Evolutionary conservation across 2,329 filamentous ascomycete species (phyloP), one percentile per base, ranked within the genome.

Genomic region (Diaporthe ampelina): DNA sequence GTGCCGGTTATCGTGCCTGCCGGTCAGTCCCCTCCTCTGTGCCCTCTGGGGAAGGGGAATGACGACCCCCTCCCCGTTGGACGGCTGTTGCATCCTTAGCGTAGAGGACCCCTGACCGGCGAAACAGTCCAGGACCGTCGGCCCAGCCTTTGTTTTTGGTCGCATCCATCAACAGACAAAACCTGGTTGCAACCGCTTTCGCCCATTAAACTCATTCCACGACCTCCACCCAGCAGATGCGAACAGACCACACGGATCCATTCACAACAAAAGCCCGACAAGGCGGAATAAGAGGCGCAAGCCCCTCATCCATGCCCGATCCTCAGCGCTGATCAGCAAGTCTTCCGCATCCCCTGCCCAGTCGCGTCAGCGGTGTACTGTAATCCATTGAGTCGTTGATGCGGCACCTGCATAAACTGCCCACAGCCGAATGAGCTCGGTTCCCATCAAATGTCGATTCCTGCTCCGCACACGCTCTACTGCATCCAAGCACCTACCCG

Each of bases 121-220:
- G 63, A 68, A 40, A 54, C 63, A 43, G n/a, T 40, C 32, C 63
- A 68, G 63, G 32, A 68, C 48, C n/a, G 63, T 54, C 32, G 32
- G 26, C 70, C 69, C 57, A 54, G 50, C 70, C 70, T 71, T 71
- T 71, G 56, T 71, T 71, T 72, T 72, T 50, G 70, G 70, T 72
- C 70, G 70, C 70, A 72, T 72, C 57, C 70, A 71, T 59, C 69
- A 58, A 71, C 69, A 71, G 59, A 54, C 57, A 72, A 50, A 72
- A 72, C 57, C 57, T 63, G 70, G 57, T 56, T 63, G 57, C 70
- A 43, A 72, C 70, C 21, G 32, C 45, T 63, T 24, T n/a, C 35
- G 70, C 32, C 45, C 57, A 72, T 72, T 63, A 35, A 32, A n/a
- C 43, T 72, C 57, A 50, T 72, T 50, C 59, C 37, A 63, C 24